These are phyloP conservation scores for Ceratobasidium sp. DNA, from an alignment of 1,284 basidiomycete genomes.

Conservation along the genomic window DNA sequence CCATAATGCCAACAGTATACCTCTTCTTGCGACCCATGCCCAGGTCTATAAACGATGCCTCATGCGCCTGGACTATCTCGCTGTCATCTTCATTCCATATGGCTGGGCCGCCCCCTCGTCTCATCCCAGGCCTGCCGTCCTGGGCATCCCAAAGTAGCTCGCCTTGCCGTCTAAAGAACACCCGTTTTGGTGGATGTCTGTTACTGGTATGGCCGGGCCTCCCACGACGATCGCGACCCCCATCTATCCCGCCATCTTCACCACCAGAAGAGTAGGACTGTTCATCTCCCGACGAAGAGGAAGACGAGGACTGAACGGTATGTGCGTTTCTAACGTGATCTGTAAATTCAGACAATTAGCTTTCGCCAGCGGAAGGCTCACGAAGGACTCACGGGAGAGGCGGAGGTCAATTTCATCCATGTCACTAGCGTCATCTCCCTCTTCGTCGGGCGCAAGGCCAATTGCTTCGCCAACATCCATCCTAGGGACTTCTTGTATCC, in stretches of 20 bases:
- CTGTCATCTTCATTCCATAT: slow-evolving; percentile 27
- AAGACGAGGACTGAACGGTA: slow-evolving; percentile 43
- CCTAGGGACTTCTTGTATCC: slow-evolving; percentile 84
- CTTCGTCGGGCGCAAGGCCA: slow-evolving; percentile 61
- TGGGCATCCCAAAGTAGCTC: slow-evolving; percentile 26
- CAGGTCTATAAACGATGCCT: slow-evolving; percentile 25
- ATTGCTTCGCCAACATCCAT: slow-evolving; percentile 72
- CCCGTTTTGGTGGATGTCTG: slow-evolving; percentile 10
- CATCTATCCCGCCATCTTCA: slow-evolving; percentile 14
- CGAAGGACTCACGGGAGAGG: slow-evolving; percentile 18
- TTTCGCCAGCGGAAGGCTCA: background rate
- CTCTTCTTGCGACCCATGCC: slow-evolving; percentile 36
- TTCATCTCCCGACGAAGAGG: slow-evolving; percentile 44
- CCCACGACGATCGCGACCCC: background rate
- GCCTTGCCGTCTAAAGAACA: slow-evolving; percentile 25
- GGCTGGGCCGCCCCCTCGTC: slow-evolving; percentile 1
- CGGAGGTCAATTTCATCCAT: slow-evolving; percentile 60
- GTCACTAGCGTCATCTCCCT: slow-evolving; percentile 62
- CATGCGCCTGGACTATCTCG: slow-evolving; percentile 3
- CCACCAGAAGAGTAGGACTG: slow-evolving; percentile 33
- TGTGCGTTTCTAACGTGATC: slow-evolving; percentile 41
- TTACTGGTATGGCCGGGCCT: background rate
- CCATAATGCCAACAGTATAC: slow-evolving; percentile 35
- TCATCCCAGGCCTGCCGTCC: background rate
- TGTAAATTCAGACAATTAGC: background rate